A percentile compares a stretch with the other conserved stretches of the same genome.
Evolutionary conservation across 108 stramenopile species (phyloP).

Genomic region (Epithemia pelagica): DNA sequence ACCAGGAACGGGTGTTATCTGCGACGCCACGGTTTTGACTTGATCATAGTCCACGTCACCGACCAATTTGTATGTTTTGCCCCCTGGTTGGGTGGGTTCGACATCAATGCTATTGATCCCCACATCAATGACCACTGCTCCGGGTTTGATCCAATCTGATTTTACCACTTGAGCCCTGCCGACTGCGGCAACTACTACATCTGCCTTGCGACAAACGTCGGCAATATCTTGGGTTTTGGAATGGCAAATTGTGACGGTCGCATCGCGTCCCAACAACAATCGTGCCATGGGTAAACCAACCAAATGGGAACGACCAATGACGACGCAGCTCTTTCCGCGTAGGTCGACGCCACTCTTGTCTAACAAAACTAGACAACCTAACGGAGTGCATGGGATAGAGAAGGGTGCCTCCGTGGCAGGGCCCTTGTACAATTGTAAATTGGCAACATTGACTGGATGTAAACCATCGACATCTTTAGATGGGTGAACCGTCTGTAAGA

Average conservation of each 20-base stretch:
- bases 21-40: conserved; percentile 55
- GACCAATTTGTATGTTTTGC: conserved; percentile 85
- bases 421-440: conserved; percentile 18
- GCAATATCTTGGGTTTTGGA: conserved; percentile 74
- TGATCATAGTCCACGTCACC: conserved; percentile 91
- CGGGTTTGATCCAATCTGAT: conserved; percentile 89
- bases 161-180: conserved; percentile 85
- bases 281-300: conserved; percentile 93
- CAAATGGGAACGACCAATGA: conserved; percentile 87
- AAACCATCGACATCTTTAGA: conserved; percentile 97
- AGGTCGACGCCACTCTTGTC: conserved; percentile 76
- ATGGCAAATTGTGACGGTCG: conserved; percentile 95
- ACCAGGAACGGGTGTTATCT: conserved; percentile 97
- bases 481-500: conserved; percentile 61
- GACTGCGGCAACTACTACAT: conserved; percentile 96
- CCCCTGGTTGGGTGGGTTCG: conserved; percentile 20
- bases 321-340: conserved; percentile 90
- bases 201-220: conserved; percentile 66
- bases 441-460: conserved; percentile 86
- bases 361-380: conserved; percentile 94
- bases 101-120: conserved; percentile 93
- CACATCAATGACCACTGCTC: conserved; percentile 96
- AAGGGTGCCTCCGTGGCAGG: conserved; percentile 34
- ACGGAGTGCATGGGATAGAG: conserved; percentile 79
- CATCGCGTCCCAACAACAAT: conserved; percentile 82